phyloP scores from a whole-genome alignment of 768 basidiomycete genomes.

The Suillus paluster region DNA sequence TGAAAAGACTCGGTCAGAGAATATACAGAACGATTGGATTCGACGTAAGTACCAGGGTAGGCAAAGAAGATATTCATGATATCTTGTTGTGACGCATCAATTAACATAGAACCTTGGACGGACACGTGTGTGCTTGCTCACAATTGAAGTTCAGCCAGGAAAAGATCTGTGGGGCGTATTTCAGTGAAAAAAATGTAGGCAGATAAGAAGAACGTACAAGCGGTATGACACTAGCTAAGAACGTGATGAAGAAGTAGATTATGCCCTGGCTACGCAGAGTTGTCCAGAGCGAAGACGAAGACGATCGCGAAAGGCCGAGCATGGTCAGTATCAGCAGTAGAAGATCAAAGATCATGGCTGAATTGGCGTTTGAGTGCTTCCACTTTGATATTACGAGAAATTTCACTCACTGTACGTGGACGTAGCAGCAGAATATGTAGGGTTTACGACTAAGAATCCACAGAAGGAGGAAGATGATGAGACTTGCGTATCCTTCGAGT shows the following conservation, averaged over 20 bases:
- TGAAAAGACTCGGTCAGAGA: not conserved
- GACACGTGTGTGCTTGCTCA: not conserved
- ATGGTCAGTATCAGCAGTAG: constrained; percentile 21
- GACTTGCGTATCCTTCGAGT: constrained; percentile 14
- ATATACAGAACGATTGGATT: too few species aligned
- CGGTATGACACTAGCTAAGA: constrained; percentile 20
- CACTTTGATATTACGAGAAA: not conserved
- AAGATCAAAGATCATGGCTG: constrained; percentile 27
- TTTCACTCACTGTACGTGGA: constrained; percentile 23
- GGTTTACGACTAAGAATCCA: not conserved
- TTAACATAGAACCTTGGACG: not conserved
- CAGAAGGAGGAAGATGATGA: constrained; percentile 5
- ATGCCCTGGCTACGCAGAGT: constrained; percentile 22
- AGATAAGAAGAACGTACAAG: not conserved
- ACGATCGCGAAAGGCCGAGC: constrained; percentile 17
- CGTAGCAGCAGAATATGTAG: constrained; percentile 5
- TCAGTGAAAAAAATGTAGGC: not conserved
- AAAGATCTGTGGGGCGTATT: not conserved
- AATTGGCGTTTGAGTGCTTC: not conserved
- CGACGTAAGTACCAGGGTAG: not conserved
- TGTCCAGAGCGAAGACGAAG: constrained; percentile 13
- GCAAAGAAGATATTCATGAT: not conserved
- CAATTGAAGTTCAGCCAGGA: not conserved
- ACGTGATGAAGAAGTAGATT: constrained; percentile 22
- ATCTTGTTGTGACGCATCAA: not conserved